These are phyloP conservation scores for Talaromyces rugulosus DNA, from an alignment of 2,329 filamentous ascomycete genomes.

Conservation along the genomic window DNA sequence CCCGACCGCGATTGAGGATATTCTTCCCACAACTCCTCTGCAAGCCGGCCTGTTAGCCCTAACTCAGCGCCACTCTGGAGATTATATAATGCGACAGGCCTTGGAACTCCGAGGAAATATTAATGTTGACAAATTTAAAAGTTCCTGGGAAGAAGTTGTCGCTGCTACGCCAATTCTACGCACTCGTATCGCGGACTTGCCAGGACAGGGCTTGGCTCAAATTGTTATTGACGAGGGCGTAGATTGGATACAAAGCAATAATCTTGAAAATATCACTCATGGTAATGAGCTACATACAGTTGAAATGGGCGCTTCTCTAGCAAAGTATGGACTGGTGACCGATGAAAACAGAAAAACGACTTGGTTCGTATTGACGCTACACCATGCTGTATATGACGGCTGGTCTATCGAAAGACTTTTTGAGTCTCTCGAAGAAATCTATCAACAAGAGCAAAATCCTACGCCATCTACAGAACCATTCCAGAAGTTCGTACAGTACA, in stretches of 20 bases:
- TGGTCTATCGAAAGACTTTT: slow-evolving; percentile 11
- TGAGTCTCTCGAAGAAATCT: slow-evolving; percentile 4
- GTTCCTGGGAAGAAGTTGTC: slow-evolving; percentile 18
- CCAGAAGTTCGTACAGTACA: not conserved
- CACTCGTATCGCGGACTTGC: slow-evolving; percentile 31
- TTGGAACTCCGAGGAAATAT: not conserved
- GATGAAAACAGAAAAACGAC: slow-evolving; percentile 3
- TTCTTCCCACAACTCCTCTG: slow-evolving; percentile 35
- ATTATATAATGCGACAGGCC: slow-evolving; percentile 20
- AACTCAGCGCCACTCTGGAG: slow-evolving; percentile 28
- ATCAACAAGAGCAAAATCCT: not conserved
- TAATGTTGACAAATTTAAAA: not conserved
- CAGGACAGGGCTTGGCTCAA: slow-evolving; percentile 15
- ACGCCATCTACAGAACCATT: not conserved
- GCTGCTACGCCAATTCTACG: slow-evolving; percentile 35
- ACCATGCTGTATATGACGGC: slow-evolving; percentile 10
- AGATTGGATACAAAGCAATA: not conserved
- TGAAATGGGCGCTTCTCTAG: not conserved
- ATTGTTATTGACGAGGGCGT: slow-evolving; percentile 16
- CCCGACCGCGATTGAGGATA: slow-evolving; percentile 24
- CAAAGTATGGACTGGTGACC: not conserved
- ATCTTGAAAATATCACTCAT: not conserved
- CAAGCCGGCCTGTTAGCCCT: slow-evolving; percentile 38
- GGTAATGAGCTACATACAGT: not conserved
- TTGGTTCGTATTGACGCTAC: slow-evolving; percentile 7